A percentile compares a stretch with the other conserved stretches of the same genome.
Conservation (phyloP, 306 rosid species). For the Spatholobus suberectus region DNA sequence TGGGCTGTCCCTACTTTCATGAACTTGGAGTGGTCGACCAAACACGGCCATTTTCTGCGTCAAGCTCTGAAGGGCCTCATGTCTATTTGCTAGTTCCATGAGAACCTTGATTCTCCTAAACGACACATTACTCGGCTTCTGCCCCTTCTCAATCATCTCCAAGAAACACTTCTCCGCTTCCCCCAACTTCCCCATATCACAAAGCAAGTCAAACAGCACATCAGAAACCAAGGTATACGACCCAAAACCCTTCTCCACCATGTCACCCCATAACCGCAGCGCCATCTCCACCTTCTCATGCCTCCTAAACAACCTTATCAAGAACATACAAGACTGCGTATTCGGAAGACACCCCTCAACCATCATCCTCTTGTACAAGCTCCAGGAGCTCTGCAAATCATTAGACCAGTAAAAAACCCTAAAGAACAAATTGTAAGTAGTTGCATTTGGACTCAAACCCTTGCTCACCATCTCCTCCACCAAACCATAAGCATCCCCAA, state of each 20-base stretch:
- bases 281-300: conserved; percentile 89
- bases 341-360: conserved; percentile 69
- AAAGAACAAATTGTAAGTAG: conserved; percentile 84
- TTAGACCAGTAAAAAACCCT: conserved; percentile 81
- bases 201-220: conserved; percentile 84
- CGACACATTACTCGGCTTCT: conserved; percentile 77
- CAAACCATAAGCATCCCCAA: conserved; percentile 71
- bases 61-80: conserved; percentile 66
- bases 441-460: conserved; percentile 79
- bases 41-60: conserved; percentile 71
- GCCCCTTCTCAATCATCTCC: conserved; percentile 92
- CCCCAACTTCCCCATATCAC: conserved; percentile 75
- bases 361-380: conserved; percentile 77
- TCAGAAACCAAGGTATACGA: conserved; percentile 81
- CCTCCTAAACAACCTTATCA: conserved; percentile 72
- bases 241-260: conserved; percentile 90
- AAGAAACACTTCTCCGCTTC: conserved; percentile 87
- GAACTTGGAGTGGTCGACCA: conserved; percentile 47
- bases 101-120: conserved; percentile 87
- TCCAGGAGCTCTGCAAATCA: conserved; percentile 76
- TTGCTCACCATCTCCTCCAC: conserved; percentile 74
- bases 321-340: conserved; percentile 91
- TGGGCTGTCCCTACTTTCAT: conserved; percentile 31
- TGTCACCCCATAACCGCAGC: conserved; percentile 81
- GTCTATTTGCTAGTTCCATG: conserved; percentile 82